phyloP scores from a whole-genome alignment of 768 basidiomycete genomes.

The Amanita rubescens region DNA sequence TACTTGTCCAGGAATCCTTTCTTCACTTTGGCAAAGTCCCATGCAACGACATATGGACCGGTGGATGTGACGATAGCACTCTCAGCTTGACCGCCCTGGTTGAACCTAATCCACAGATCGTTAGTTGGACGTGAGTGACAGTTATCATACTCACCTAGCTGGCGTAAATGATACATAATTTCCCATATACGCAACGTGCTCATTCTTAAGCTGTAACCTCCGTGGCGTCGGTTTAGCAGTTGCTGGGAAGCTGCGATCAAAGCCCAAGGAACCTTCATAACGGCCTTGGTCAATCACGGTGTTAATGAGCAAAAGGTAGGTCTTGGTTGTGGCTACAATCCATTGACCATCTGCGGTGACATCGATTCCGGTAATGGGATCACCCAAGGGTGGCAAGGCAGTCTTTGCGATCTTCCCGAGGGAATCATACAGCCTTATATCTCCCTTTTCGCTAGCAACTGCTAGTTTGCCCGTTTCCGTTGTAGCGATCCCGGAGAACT shows the following conservation, averaged over 20 bases:
- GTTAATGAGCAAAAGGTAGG: slow-evolving; percentile 90
- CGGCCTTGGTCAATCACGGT: slow-evolving; percentile 89
- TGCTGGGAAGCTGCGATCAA: slow-evolving; percentile 94
- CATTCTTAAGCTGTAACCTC: slow-evolving; percentile 77
- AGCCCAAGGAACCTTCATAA: slow-evolving; percentile 77
- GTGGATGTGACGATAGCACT: slow-evolving; percentile 94
- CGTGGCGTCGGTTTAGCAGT: slow-evolving; percentile 87
- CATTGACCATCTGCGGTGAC: slow-evolving; percentile 91
- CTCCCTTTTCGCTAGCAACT: slow-evolving; percentile 94
- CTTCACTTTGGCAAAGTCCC: slow-evolving; percentile 97
- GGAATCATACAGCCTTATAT: slow-evolving; percentile 89
- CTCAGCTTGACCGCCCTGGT: slow-evolving; percentile 82
- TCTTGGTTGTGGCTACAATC: slow-evolving; percentile 93
- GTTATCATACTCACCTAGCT: slow-evolving; percentile 56
- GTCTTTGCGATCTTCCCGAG: slow-evolving; percentile 99
- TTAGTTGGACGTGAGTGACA: neutral
- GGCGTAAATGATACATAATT: slow-evolving; percentile 83
- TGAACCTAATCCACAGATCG: slow-evolving; percentile 56
- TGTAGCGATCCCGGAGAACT: slow-evolving; percentile 88
- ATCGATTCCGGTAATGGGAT: slow-evolving; percentile 92
- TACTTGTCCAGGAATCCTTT: slow-evolving; percentile 87
- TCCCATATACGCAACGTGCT: slow-evolving; percentile 94
- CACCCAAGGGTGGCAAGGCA: slow-evolving; percentile 88
- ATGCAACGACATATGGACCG: slow-evolving; percentile 87
- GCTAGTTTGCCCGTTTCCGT: slow-evolving; percentile 84